These are phyloP conservation scores for Pyrenophora tritici-repentis DNA, from an alignment of 2,329 filamentous ascomycete genomes.

Conservation along the genomic window DNA sequence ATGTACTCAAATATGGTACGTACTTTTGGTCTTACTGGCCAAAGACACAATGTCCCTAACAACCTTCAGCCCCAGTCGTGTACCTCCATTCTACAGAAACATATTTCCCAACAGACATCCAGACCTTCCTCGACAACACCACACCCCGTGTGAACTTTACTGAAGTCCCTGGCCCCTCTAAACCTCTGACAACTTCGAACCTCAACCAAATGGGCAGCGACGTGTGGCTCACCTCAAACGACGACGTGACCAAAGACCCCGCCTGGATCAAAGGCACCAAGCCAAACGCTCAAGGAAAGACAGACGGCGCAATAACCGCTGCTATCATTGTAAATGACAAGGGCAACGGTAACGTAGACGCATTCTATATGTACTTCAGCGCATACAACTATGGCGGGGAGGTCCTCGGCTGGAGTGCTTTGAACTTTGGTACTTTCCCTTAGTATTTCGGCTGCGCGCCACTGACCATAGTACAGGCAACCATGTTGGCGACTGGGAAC, in stretches of 20 bases:
- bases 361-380: slow-evolving; percentile 68
- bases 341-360: slow-evolving; percentile 59
- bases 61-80: slow-evolving; percentile 49
- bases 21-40: not conserved
- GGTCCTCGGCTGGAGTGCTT: slow-evolving; percentile 46
- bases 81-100: slow-evolving; percentile 51
- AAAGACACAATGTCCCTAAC: slow-evolving; percentile 10
- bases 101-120: slow-evolving; percentile 53
- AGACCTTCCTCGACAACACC: slow-evolving; percentile 49
- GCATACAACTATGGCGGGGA: slow-evolving; percentile 61
- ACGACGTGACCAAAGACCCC: slow-evolving; percentile 50
- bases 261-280: slow-evolving; percentile 57
- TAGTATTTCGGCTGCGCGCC: not conserved
- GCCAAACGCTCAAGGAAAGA: slow-evolving; percentile 58
- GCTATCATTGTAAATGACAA: slow-evolving; percentile 64
- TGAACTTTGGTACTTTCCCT: slow-evolving; percentile 51
- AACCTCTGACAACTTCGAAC: slow-evolving; percentile 50
- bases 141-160: slow-evolving; percentile 47
- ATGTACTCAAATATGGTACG: slow-evolving; percentile 48
- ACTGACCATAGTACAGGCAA: slow-evolving; percentile 44
- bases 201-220: slow-evolving; percentile 50
- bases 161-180: slow-evolving; percentile 38
- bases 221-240: slow-evolving; percentile 54
- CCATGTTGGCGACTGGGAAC: slow-evolving; percentile 71
- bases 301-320: slow-evolving; percentile 55